Base-by-base conservation (phyloP, 2,329 filamentous ascomycete genomes). In the Metarhizium robertsii region DNA sequence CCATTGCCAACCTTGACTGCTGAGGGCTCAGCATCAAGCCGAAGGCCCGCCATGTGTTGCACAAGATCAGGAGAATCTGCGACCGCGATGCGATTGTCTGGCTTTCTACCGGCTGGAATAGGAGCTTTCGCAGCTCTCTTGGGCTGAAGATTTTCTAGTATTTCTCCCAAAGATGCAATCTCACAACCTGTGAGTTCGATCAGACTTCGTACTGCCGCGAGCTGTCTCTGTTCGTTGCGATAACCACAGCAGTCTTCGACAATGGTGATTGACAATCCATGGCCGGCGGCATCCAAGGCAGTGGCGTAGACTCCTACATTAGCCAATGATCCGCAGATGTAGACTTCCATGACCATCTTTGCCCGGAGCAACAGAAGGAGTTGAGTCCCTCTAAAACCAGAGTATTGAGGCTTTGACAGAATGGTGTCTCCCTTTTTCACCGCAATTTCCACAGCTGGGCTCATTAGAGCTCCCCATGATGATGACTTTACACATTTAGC, bases 301-400 rank as follows among this genome's bases (percentile, higher is more conserved):
- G 92, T 96, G 7, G 94, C 92, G 66, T 94, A 91, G 50, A 97
- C 85, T 36, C 91, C 92, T 40, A 95, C 76, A 64, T 97, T 96
- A 47, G 87, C 89, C 51, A 95, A 79, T 48, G 88, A 87, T 25
- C 94, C 94, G 65, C 89, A 95, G 29, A 97, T 81, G 70, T 88
- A 96, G 13, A 99, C 75, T 64, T 96, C 88, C 2, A 91, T 96
- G 57, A 95, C 84, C 61, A 96, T 85, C 60, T 85, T 88, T n/a
- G 85, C 84, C n/a, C 92, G 83, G 49, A 97, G 73, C n/a, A 84
- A 78, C 52, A 87, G 78, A 7, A 97, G 78, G 16, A 97, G 76
- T 51, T 81, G 79, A 0, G 86, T 89, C 8, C 82, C 83, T 53
- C 84, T 81, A 66, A 97, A 92, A 14, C 92, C 92, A 4, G 94